phyloP scores from a whole-genome alignment of 2,329 filamentous ascomycete species.

The Penicillium olsonii region DNA sequence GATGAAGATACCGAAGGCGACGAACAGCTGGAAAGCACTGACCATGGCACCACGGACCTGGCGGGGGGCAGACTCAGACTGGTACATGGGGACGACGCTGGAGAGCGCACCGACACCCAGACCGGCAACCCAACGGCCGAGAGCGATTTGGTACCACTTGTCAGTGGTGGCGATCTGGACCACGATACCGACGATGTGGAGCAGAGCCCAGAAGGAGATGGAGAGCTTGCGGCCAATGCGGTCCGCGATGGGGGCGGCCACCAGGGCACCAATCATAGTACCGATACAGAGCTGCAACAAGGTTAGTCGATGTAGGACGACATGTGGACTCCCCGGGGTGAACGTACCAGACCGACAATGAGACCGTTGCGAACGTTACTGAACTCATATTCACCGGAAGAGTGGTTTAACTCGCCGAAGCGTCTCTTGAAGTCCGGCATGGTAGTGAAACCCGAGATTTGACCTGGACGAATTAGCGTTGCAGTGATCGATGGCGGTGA shows the following conservation, averaged over 20 bases:
- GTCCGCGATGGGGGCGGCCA: constrained; percentile 49
- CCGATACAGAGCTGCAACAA: constrained; percentile 45
- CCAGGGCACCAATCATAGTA: constrained; percentile 45
- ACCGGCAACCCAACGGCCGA: constrained; percentile 51
- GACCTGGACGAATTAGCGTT: constrained; percentile 29
- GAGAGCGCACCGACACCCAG: constrained; percentile 51
- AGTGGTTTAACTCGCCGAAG: constrained; percentile 38
- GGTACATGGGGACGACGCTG: constrained; percentile 51
- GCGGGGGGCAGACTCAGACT: constrained; percentile 48
- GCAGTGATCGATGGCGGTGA: constrained; percentile 5
- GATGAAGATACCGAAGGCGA: constrained; percentile 53
- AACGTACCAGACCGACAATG: constrained; percentile 47
- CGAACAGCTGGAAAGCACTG: constrained; percentile 52
- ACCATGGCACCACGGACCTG: constrained; percentile 53
- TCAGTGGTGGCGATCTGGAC: constrained; percentile 47
- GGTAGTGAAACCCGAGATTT: constrained; percentile 49
- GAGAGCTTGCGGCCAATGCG: constrained; percentile 48
- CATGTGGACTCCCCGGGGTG: neutral
- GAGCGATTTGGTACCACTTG: constrained; percentile 48
- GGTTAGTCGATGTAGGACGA: constrained; percentile 10
- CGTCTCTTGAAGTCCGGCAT: constrained; percentile 49
- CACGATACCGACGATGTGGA: constrained; percentile 50
- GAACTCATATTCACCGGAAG: constrained; percentile 40
- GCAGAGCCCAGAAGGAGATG: constrained; percentile 46
- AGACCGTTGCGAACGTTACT: constrained; percentile 47